Evolutionary conservation across 1,139 yeast genomes (phyloP).

Genomic region (Scheffersomyces cryptocercus): DNA sequence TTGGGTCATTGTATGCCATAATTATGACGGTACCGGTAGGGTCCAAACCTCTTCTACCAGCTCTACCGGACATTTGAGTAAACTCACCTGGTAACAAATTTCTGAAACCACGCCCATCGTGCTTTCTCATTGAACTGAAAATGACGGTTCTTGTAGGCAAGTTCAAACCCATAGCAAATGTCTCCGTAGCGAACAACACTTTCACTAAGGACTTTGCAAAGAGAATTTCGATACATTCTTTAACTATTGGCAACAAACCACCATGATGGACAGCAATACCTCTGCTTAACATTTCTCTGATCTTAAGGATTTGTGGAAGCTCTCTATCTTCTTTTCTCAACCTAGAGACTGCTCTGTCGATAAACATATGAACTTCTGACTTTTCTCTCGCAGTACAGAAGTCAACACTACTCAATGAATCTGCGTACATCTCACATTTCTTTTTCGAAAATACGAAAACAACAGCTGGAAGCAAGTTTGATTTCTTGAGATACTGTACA

Average conservation of each 20-base stretch:
- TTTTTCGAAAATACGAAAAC: conserved; percentile 91
- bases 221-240: conserved; percentile 90
- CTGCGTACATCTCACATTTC: conserved; percentile 91
- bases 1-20: conserved; percentile 78
- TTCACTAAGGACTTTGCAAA: conserved; percentile 85
- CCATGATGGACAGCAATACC: conserved; percentile 99
- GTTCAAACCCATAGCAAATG: conserved; percentile 97
- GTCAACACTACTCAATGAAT: conserved; percentile 69
- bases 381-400: conserved; percentile 82
- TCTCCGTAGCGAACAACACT: conserved; percentile 94
- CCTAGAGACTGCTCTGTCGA: conserved; percentile 84
- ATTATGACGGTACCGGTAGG: conserved; percentile 93
- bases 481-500: conserved; percentile 68
- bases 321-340: conserved; percentile 90
- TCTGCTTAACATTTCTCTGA: conserved; percentile 79
- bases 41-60: conserved; percentile 97
- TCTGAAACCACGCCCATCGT: conserved; percentile 84
- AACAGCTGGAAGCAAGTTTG: conserved; percentile 83
- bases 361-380: conserved; percentile 89
- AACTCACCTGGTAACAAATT: conserved; percentile 91
- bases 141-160: conserved; percentile 97
- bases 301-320: conserved; percentile 82
- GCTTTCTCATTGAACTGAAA: conserved; percentile 80
- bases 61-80: conserved; percentile 99
- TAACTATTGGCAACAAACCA: conserved; percentile 91